A percentile compares a stretch with the other conserved stretches of the same genome.
Evolutionary conservation across 129 eudicot species (phyloP).

Genomic region (Flaveria brownii): DNA sequence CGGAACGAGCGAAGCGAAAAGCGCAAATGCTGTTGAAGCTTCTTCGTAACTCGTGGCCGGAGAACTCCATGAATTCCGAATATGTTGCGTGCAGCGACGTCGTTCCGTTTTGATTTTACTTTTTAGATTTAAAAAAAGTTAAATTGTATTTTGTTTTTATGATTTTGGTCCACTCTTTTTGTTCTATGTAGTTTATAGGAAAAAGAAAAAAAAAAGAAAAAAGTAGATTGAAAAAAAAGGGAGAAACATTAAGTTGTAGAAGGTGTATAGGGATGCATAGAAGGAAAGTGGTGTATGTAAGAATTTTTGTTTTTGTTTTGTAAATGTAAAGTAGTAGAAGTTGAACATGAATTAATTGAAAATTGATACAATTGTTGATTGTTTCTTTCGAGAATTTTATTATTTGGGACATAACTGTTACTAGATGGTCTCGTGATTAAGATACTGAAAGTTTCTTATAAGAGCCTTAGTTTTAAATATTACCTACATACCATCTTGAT

Average conservation of each 20-base stretch:
- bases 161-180: conserved; percentile 21
- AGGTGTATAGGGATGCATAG: conserved; percentile 34
- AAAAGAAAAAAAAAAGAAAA: conserved; percentile 3
- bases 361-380: neutral
- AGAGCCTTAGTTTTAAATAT: too few species aligned
- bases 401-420: neutral
- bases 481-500: too few species aligned
- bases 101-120: conserved; percentile 51
- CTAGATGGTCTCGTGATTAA: too few species aligned
- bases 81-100: conserved; percentile 86
- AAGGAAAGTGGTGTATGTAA: conserved; percentile 37
- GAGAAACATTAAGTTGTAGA: conserved; percentile 26
- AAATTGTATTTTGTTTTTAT: neutral
- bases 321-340: neutral
- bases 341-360: conserved; percentile 9
- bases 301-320: conserved; percentile 24
- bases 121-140: neutral
- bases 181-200: neutral
- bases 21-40: conserved; percentile 89
- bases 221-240: neutral
- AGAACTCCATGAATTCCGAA: conserved; percentile 60
- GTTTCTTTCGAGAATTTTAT: neutral
- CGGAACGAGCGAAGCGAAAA: conserved; percentile 82
- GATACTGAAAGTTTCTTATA: too few species aligned
- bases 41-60: conserved; percentile 88